Evolutionary conservation across 176 grass and related monocot species (phyloP).

Genomic region (Typha latifolia): DNA sequence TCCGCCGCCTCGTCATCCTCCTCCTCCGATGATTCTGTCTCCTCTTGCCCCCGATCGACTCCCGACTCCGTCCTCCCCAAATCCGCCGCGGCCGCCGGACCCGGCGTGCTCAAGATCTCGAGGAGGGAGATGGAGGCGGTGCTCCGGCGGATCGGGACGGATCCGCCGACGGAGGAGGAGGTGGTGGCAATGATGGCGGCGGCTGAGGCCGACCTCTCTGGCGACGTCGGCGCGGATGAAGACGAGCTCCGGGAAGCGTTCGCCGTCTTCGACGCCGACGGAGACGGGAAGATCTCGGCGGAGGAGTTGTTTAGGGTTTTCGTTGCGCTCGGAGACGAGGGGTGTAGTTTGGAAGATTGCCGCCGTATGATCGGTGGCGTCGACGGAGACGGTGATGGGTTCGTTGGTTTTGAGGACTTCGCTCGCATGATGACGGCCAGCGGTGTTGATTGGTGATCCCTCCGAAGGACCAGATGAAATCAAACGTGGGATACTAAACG

Average conservation of each 20-base stretch:
- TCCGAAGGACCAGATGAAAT: too few relatives aligned
- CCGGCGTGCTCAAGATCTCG: conserved; percentile 35
- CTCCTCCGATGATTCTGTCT: conserved; percentile 25
- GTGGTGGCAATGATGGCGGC: conserved; percentile 49
- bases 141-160: conserved; percentile 56
- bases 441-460: background rate
- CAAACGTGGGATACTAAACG: background rate
- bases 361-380: conserved; percentile 80
- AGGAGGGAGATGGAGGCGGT: conserved; percentile 68
- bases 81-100: background rate
- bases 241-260: conserved; percentile 72
- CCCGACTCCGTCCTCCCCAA: conserved; percentile 46
- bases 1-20: conserved; percentile 47
- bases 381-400: conserved; percentile 68
- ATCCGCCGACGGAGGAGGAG: conserved; percentile 53
- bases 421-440: conserved; percentile 58
- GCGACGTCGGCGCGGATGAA: conserved; percentile 1
- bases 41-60: background rate
- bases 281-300: conserved; percentile 87
- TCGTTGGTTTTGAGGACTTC: conserved; percentile 88
- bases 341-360: conserved; percentile 82
- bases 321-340: conserved; percentile 38
- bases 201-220: conserved; percentile 5
- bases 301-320: conserved; percentile 79
- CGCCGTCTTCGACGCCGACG: conserved; percentile 74